These are phyloP conservation scores for Talaromyces adpressus DNA, from an alignment of 495 filamentous ascomycete species.

Conservation along the genomic window DNA sequence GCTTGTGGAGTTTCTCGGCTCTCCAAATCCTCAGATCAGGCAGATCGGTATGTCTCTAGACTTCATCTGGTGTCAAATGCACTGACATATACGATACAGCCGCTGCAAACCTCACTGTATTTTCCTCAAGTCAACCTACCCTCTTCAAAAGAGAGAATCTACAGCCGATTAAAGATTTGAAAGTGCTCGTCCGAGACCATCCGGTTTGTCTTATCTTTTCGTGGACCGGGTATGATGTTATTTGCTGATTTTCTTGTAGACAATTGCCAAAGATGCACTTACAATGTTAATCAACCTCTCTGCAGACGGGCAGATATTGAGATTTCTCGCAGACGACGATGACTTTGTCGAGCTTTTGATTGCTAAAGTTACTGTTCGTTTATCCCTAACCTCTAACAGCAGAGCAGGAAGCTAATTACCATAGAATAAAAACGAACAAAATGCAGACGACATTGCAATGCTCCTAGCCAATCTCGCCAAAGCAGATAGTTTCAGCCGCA, in stretches of 20 bases:
- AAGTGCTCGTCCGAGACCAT: conserved; percentile 79
- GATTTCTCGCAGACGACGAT: conserved; percentile 69
- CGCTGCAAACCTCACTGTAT: conserved; percentile 78
- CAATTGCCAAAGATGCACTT: conserved; percentile 86
- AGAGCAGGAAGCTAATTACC: background rate
- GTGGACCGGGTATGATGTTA: background rate
- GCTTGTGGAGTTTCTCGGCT: conserved; percentile 88
- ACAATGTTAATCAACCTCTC: conserved; percentile 91
- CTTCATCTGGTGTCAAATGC: no score
- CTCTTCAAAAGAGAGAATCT: conserved; percentile 81
- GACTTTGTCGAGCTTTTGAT: conserved; percentile 71
- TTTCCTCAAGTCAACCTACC: conserved; percentile 64
- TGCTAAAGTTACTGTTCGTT: conserved; percentile 65
- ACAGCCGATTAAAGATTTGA: conserved; percentile 78
- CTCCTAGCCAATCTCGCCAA: conserved; percentile 88
- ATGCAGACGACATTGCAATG: conserved; percentile 83
- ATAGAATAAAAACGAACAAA: conserved; percentile 57
- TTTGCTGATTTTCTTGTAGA: conserved; percentile 33
- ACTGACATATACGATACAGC: conserved; percentile 35
- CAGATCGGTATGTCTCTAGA: conserved; percentile 56
- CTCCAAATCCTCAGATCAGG: conserved; percentile 80
- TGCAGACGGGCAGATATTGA: conserved; percentile 64
- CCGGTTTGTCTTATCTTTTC: conserved; percentile 40
- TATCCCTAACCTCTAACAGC: background rate
- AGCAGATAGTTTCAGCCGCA: conserved; percentile 58